Evolutionary conservation across 352 stramenopile species (phyloP), one percentile per base, ranked within the genome.

Genomic region (Phytophthora citrophthora): DNA sequence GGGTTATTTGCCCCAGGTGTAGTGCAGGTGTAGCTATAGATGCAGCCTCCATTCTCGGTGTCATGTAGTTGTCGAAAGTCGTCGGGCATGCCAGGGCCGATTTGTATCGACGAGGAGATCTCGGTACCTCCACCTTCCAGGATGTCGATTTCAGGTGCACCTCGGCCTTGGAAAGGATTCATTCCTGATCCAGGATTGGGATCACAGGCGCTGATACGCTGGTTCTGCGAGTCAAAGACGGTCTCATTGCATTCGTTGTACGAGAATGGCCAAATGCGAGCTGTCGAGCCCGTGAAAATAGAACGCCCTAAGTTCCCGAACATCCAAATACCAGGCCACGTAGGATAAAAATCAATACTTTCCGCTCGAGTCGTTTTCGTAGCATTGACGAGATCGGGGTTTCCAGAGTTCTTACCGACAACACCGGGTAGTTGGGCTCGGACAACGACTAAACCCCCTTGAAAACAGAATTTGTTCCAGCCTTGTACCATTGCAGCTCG

Each of bases 251-350:
- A 99, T 38, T 79, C 79, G 62, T 98, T 74, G 67, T 97, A 99
- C 38, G 85, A 97, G 78, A 93, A 99, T 1, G 96, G 96, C 95
- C 96, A 99, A 45, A 98, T 86, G 61, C 93, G 91, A 54, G 96
- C 94, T 32, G 92, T 98, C 0, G 85, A 97, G 0, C 78, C 86
- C 46, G 91, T 94, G 70, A 98, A 99, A 11, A 97, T 98, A 89
- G 32, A 94, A 69, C 32, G 49, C 11, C 93, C 95, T 4, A 99
- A 72, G 79, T 98, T 98, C 5, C 96, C 96, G 36, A 53, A 53
- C 46, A 51, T 51, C 45, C 45, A 51, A 15, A 39, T 51, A 24
- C 45, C 45, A 38, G 45, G 47, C 47, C 47, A 54, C 5, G 48
- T 54, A 24, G 48, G 48, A 45, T 54, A 54, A 8, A 24, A 54